Percentiles rank a stretch among this genome's conserved stretches.
Conservation (phyloP, 768 basidiomycete species). For the Clitopilus passeckerianus region DNA sequence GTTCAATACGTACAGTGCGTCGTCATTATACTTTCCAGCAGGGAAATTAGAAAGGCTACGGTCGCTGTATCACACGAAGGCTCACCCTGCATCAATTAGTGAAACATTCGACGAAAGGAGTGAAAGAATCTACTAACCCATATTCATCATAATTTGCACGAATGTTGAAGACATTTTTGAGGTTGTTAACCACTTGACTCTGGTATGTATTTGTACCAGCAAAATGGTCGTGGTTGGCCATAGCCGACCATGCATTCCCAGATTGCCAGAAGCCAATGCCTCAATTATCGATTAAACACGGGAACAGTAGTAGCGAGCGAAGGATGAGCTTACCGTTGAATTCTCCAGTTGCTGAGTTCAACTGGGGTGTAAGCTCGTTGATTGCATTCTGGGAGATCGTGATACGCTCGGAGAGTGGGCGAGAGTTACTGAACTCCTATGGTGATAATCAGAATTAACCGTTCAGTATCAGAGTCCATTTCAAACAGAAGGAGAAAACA, state of each 20-base stretch:
- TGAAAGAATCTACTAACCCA: conserved; percentile 20
- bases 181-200: conserved; percentile 29
- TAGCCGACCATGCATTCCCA: conserved; percentile 45
- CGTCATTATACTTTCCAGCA: conserved; percentile 37
- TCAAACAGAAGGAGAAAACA: not conserved
- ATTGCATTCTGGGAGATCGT: conserved; percentile 36
- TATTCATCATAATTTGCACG: conserved; percentile 37
- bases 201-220: conserved; percentile 32
- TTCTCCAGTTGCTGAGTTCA: conserved; percentile 30
- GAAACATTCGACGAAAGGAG: not conserved
- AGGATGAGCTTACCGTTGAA: conserved; percentile 31
- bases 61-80: not conserved
- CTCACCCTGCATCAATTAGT: conserved; percentile 12
- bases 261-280: conserved; percentile 52
- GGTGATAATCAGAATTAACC: not conserved
- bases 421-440: conserved; percentile 37
- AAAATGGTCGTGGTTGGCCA: conserved; percentile 41
- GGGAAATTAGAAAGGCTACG: not conserved
- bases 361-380: conserved; percentile 31
- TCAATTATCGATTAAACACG: conserved; percentile 8
- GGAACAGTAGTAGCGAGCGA: not conserved
- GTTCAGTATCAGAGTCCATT: too few species aligned
- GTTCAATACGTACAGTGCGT: conserved; percentile 31
- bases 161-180: conserved; percentile 35
- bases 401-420: conserved; percentile 32